A percentile compares a stretch with the other conserved stretches of the same genome.
Evolutionary conservation across 305 asterid genomes (phyloP).

Genomic region (Coffea humblotiana): DNA sequence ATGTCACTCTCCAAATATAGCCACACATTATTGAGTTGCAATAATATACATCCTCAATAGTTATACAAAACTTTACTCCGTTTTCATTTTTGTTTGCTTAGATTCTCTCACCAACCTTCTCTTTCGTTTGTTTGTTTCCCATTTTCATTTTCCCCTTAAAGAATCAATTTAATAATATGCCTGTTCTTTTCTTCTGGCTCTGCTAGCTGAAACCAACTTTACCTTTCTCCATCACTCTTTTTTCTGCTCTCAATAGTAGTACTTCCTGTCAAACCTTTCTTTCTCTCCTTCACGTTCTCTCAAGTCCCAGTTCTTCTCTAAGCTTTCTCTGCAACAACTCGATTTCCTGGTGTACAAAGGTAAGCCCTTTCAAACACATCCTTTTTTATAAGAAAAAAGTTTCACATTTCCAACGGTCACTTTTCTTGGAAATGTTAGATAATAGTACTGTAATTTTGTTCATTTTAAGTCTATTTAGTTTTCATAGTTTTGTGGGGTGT

Average conservation of each 20-base stretch:
- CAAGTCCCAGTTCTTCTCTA: slow-evolving; percentile 23
- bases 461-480: slow-evolving; percentile 32
- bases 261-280: slow-evolving; percentile 44
- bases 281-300: slow-evolving; percentile 20
- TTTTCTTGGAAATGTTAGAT: slow-evolving; percentile 48
- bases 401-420: slow-evolving; percentile 28
- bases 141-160: background rate
- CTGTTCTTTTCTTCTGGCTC: slow-evolving; percentile 5
- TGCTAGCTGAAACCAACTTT: slow-evolving; percentile 47
- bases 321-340: slow-evolving; percentile 27
- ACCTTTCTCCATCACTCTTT: slow-evolving; percentile 47
- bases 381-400: background rate
- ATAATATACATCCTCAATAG: background rate
- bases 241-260: slow-evolving; percentile 32
- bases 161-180: slow-evolving; percentile 10
- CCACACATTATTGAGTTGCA: background rate
- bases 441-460: slow-evolving; percentile 26
- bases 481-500: slow-evolving; percentile 41
- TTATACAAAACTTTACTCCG: background rate
- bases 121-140: slow-evolving; percentile 17
- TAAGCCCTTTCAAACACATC: slow-evolving; percentile 31
- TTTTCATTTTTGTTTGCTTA: background rate
- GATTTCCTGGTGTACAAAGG: slow-evolving; percentile 45
- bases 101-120: slow-evolving; percentile 19
- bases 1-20: background rate